Conservation (phyloP, 225 moss, liverwort and hornwort species). For the Sphagnum tenellum region DNA sequence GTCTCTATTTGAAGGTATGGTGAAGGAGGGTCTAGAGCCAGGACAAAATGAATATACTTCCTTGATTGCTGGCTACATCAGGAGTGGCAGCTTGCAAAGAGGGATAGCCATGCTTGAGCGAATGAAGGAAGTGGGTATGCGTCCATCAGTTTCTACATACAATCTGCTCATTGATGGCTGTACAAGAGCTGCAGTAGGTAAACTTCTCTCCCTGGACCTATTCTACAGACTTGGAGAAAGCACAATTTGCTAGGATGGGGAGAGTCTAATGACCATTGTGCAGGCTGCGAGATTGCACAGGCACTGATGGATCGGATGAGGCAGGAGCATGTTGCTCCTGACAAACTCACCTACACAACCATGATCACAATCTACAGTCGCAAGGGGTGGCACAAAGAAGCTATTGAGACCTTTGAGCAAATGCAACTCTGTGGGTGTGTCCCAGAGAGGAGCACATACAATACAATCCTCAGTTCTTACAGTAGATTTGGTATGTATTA, state of each 20-base stretch:
- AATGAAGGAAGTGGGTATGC: slow-evolving; percentile 64
- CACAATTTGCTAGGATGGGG: too few species aligned
- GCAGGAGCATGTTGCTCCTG: slow-evolving; percentile 61
- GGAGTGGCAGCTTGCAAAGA: slow-evolving; percentile 70
- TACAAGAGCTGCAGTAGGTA: slow-evolving; percentile 64
- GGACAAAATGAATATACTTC: slow-evolving; percentile 69
- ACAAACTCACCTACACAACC: slow-evolving; percentile 72
- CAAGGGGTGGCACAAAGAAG: slow-evolving; percentile 68
- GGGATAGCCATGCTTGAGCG: slow-evolving; percentile 47
- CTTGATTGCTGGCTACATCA: slow-evolving; percentile 65
- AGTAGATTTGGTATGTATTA: slow-evolving; percentile 70
- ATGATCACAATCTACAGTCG: slow-evolving; percentile 83
- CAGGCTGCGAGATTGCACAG: slow-evolving; percentile 59
- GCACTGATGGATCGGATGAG: slow-evolving; percentile 73
- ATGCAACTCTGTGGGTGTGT: slow-evolving; percentile 53
- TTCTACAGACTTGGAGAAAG: too few species aligned
- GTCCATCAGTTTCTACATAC: slow-evolving; percentile 61
- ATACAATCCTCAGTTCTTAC: slow-evolving; percentile 71
- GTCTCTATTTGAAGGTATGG: slow-evolving; percentile 61
- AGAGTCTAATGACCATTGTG: too few species aligned
- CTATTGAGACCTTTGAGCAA: slow-evolving; percentile 56
- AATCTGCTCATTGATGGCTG: slow-evolving; percentile 88
- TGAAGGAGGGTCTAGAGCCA: slow-evolving; percentile 41
- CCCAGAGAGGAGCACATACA: slow-evolving; percentile 67
- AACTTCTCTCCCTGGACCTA: too few species aligned